Conservation (phyloP, 176 grass and related monocot genomes). For the Poa pratensis region DNA sequence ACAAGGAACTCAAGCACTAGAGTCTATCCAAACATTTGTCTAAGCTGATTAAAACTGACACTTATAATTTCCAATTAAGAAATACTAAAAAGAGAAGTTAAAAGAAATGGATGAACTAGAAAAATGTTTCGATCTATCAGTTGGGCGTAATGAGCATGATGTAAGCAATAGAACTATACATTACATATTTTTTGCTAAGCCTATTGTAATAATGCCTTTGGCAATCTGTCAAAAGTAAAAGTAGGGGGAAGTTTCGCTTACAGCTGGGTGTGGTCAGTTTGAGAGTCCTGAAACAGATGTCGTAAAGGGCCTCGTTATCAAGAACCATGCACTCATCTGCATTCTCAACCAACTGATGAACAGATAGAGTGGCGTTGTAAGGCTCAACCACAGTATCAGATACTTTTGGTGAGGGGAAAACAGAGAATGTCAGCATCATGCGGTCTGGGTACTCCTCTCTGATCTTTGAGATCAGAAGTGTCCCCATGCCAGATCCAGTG, state of each 20-base stretch:
- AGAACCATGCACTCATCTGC: slow-evolving; percentile 70
- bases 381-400: slow-evolving; percentile 68
- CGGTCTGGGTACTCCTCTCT: slow-evolving; percentile 63
- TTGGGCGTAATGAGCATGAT: neutral
- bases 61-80: neutral
- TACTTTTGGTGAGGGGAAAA: slow-evolving; percentile 62
- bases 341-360: slow-evolving; percentile 66
- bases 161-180: neutral
- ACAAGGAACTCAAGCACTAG: neutral
- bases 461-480: slow-evolving; percentile 60
- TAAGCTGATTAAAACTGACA: neutral
- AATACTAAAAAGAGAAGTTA: no score
- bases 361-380: slow-evolving; percentile 61
- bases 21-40: neutral
- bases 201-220: no score
- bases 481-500: slow-evolving; percentile 66
- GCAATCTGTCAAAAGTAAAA: no score
- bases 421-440: slow-evolving; percentile 70
- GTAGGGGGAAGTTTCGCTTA: slow-evolving; percentile 21
- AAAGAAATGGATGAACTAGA: neutral
- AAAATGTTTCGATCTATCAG: neutral
- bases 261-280: slow-evolving; percentile 67
- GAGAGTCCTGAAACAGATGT: slow-evolving; percentile 66
- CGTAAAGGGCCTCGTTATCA: slow-evolving; percentile 65
- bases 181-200: neutral